phyloP scores from a whole-genome alignment of 108 stramenopile species.

The Fragilaria radians region DNA sequence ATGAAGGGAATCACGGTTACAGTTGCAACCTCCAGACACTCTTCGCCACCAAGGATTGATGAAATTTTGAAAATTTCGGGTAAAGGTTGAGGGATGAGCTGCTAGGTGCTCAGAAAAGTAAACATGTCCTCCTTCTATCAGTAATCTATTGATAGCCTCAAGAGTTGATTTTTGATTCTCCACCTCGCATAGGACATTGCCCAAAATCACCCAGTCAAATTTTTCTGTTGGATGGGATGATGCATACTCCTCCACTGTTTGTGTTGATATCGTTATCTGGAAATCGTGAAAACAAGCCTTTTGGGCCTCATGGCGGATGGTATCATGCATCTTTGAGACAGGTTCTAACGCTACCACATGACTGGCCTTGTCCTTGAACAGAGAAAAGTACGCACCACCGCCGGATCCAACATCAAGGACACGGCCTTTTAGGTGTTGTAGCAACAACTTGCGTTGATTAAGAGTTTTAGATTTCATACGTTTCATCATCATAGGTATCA shows the following conservation, averaged over 20 bases:
- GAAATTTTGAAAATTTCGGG: constrained; percentile 8
- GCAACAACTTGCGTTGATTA: constrained; percentile 13
- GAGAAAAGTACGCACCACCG: constrained; percentile 22
- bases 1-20: constrained; percentile 25
- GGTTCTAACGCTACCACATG: constrained; percentile 28
- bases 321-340: constrained; percentile 4
- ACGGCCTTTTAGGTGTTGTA: constrained; percentile 11
- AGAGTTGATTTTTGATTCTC: constrained; percentile 10
- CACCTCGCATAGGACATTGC: constrained; percentile 37
- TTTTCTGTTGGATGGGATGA: not conserved
- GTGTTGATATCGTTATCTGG: not conserved
- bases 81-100: constrained; percentile 2
- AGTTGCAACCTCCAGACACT: constrained; percentile 26
- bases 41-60: constrained; percentile 23
- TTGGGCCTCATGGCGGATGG: constrained; percentile 10
- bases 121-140: constrained; percentile 17
- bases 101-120: constrained; percentile 34
- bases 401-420: constrained; percentile 34
- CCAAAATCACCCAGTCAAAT: constrained; percentile 30
- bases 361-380: constrained; percentile 5
- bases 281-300: not conserved
- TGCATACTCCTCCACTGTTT: constrained; percentile 7
- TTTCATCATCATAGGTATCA: not conserved
- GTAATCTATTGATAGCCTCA: constrained; percentile 5
- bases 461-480: not conserved